Evolutionary conservation across 345 rosid genomes (phyloP).

Genomic region (Aquilaria sinensis): DNA sequence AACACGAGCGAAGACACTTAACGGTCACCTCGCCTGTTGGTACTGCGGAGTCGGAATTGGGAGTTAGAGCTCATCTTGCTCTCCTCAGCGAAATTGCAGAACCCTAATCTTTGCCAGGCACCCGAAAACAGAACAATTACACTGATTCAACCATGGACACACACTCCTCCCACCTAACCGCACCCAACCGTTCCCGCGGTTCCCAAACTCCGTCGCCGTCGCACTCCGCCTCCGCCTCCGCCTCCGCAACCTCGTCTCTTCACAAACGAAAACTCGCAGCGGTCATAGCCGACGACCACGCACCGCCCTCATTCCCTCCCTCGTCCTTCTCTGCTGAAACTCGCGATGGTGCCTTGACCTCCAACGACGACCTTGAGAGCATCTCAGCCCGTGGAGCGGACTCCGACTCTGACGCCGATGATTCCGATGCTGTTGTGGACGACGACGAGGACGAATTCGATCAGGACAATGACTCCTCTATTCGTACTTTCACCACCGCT

Average conservation of each 20-base stretch:
- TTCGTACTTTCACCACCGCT: constrained; percentile 81
- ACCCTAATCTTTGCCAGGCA: neutral
- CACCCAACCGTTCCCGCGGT: constrained; percentile 84
- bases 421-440: constrained; percentile 83
- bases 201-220: constrained; percentile 93
- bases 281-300: constrained; percentile 69
- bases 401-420: constrained; percentile 81
- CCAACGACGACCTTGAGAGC: constrained; percentile 97
- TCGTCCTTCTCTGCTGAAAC: constrained; percentile 93
- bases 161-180: constrained; percentile 70
- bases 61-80: neutral
- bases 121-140: neutral
- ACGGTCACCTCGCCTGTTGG: neutral
- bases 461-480: constrained; percentile 66
- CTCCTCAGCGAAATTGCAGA: neutral
- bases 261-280: constrained; percentile 92
- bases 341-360: constrained; percentile 86
- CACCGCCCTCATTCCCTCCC: constrained; percentile 73
- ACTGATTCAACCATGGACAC: constrained; percentile 38
- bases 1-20: no score
- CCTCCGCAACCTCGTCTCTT: constrained; percentile 60
- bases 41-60: neutral
- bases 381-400: constrained; percentile 87
- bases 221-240: constrained; percentile 96
- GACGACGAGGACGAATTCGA: constrained; percentile 90